Conservation (phyloP, 1,284 basidiomycete species). For the Ganoderma resinaceum region DNA sequence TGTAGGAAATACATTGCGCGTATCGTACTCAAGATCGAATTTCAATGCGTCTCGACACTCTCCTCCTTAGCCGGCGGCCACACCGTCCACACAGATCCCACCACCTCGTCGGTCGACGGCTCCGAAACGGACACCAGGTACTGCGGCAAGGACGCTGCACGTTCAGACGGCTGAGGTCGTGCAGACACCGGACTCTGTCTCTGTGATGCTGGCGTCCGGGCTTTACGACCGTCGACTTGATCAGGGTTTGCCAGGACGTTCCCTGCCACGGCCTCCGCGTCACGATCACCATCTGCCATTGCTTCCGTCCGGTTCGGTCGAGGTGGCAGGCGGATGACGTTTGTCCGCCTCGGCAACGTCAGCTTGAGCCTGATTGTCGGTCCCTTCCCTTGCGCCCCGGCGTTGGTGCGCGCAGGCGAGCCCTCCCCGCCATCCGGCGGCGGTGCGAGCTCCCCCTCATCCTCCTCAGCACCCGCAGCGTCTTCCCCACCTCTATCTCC, state of each 20-base stretch:
- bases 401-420: not conserved
- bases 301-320: not conserved
- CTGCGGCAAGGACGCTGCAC: not conserved
- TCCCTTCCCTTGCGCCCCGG: not conserved
- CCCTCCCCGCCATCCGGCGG: not conserved
- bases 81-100: not conserved
- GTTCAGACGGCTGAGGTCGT: not conserved
- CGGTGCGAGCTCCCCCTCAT: not conserved
- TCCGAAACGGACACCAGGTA: not conserved
- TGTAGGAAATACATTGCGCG: not conserved
- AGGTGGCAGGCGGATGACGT: not conserved
- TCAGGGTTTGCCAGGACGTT: not conserved
- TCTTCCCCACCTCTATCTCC: not conserved
- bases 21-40: not conserved
- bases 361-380: conserved; percentile 2
- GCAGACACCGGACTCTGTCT: not conserved
- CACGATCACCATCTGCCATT: not conserved
- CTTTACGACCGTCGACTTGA: not conserved
- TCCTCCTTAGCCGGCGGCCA: conserved; percentile 6
- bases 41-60: not conserved
- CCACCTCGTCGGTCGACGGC: not conserved
- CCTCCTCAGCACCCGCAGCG: not conserved
- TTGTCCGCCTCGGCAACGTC: conserved; percentile 10
- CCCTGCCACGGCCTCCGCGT: not conserved
- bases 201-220: not conserved